These are phyloP conservation scores for Fusarium ambrosium DNA, from an alignment of 2,329 filamentous ascomycete species.

Conservation along the genomic window DNA sequence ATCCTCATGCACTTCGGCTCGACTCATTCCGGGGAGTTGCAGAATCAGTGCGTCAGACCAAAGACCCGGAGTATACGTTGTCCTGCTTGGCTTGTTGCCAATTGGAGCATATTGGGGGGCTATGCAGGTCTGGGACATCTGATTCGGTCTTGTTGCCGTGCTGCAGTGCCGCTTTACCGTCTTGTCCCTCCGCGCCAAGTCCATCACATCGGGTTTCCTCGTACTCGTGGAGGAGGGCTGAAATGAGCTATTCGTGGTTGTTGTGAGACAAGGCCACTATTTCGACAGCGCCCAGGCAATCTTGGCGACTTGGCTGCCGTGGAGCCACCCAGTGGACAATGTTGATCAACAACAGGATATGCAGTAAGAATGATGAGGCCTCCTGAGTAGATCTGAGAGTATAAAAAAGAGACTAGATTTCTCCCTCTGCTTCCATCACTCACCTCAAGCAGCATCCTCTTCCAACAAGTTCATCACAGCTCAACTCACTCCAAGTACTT, in stretches of 20 bases:
- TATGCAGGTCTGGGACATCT: background rate
- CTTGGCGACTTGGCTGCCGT: slow-evolving; percentile 3
- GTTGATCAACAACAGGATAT: background rate
- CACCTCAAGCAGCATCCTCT: background rate
- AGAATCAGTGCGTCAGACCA: background rate
- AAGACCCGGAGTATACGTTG: background rate
- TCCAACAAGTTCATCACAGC: background rate
- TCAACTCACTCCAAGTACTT: background rate
- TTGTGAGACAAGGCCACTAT: background rate
- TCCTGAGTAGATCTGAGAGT: background rate
- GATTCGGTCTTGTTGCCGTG: background rate
- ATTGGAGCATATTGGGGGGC: background rate
- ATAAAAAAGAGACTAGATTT: background rate
- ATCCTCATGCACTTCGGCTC: background rate
- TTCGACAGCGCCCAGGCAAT: background rate
- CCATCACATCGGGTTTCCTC: background rate
- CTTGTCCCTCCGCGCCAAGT: background rate
- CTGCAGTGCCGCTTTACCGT: slow-evolving; percentile 3
- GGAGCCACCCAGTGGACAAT: background rate
- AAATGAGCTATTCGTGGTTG: background rate
- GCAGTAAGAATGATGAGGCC: background rate
- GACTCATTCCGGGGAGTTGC: background rate
- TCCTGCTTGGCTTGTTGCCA: background rate
- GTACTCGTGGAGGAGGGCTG: background rate
- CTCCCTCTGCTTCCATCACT: background rate